Conservation (phyloP, 176 grass and related monocot species). For the Musa beccarii region DNA sequence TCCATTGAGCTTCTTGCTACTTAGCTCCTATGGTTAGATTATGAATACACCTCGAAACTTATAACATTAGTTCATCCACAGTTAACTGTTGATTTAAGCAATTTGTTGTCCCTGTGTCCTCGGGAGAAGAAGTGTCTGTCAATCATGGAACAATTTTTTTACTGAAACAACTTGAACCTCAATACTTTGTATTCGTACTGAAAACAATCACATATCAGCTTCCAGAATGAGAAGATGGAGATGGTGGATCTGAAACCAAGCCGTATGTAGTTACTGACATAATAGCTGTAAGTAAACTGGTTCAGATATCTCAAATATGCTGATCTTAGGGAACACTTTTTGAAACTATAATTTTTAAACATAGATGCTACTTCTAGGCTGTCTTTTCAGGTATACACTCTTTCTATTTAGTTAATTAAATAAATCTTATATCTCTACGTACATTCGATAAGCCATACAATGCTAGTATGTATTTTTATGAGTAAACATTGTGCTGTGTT, state of each 20-base stretch:
- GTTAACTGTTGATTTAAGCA: constrained; percentile 26
- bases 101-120: background rate
- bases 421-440: background rate
- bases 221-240: constrained; percentile 67
- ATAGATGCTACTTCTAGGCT: background rate
- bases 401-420: background rate
- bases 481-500: no score
- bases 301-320: background rate
- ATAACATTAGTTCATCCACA: constrained; percentile 70
- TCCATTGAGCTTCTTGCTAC: constrained; percentile 73
- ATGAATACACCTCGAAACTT: constrained; percentile 64
- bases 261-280: constrained; percentile 41
- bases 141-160: background rate
- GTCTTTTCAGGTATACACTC: background rate
- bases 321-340: background rate
- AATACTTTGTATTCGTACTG: background rate
- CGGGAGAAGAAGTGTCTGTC: background rate
- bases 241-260: constrained; percentile 61
- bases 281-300: constrained; percentile 51
- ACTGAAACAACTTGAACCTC: background rate
- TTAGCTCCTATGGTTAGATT: constrained; percentile 80
- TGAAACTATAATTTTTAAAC: background rate
- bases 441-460: background rate
- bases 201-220: background rate
- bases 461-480: background rate